A percentile compares a stretch with the other conserved stretches of the same genome.
These are phyloP conservation scores for Melaleuca quinquenervia DNA, from an alignment of 345 rosid genomes.

Conservation along the genomic window DNA sequence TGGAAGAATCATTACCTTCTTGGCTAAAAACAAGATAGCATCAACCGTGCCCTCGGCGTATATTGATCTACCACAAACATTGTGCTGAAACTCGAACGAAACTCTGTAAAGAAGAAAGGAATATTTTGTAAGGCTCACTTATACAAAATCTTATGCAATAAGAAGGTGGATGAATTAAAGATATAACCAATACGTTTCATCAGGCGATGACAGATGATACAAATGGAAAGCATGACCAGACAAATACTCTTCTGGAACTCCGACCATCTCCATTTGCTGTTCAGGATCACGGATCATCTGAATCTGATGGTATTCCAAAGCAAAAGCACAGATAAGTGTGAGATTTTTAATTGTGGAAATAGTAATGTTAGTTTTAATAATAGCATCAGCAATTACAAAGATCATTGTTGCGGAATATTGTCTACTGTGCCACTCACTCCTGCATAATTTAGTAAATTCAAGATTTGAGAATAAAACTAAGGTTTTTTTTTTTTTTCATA, in stretches of 20 bases:
- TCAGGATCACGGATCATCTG: conserved; percentile 79
- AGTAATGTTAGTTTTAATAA: neutral
- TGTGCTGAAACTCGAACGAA: conserved; percentile 95
- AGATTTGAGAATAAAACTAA: neutral
- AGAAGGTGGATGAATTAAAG: neutral
- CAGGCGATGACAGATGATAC: conserved; percentile 84
- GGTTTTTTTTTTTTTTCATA: neutral
- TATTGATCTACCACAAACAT: conserved; percentile 90
- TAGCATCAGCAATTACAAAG: neutral
- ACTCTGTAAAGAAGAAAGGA: conserved; percentile 33
- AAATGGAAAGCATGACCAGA: conserved; percentile 90
- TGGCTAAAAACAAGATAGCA: conserved; percentile 76
- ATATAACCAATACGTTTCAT: conserved; percentile 46
- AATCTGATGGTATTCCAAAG: conserved; percentile 24
- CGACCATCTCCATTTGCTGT: conserved; percentile 78
- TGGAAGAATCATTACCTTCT: conserved; percentile 43
- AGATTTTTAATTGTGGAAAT: neutral
- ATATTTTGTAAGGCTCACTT: neutral
- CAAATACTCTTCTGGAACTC: conserved; percentile 81
- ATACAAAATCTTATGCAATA: neutral
- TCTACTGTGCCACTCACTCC: neutral
- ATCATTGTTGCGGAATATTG: neutral
- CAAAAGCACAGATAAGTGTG: neutral
- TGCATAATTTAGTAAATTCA: neutral
- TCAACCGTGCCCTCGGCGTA: conserved; percentile 95